Evolutionary conservation across 768 basidiomycete species (phyloP), one percentile per base, ranked within the genome.

Genomic region (Paxillus involutus): DNA sequence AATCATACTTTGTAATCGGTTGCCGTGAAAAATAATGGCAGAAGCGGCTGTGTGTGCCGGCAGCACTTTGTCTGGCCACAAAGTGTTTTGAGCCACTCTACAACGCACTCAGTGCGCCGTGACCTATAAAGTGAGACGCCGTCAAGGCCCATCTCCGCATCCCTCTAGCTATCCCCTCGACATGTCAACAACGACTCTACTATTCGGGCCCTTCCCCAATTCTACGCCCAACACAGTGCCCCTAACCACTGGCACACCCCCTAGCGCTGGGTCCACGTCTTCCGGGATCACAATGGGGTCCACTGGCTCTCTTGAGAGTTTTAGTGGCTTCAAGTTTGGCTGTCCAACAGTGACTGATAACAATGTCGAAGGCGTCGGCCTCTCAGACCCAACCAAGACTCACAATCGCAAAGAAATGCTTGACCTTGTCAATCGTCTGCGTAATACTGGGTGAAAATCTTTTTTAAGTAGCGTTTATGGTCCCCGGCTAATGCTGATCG

Each of bases 391-490:
- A 0, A 59, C 68, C 10, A 65, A 77, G n/a, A 70, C 76, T 0
- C 66, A 72, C 4, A 68, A 66, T 1, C 73, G 83, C 6, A 75
- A 79, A 5, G 71, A 67, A 13, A 78, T 86, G 74, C 71, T 88
- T 0, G 85, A 87, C 47, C 62, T 84, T 0, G 73, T 86, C 3
- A 85, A 87, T 51, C 78, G 78, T 1, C 64, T 88, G 0, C 83
- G 82, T 10, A 80, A 67, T 42, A 86, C 84, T 0, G 87, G 88
- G 87, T 85, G 54, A 12, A 71, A 21, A 6, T 33, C 10, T 12
- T 33, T 8, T 21, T 3, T 21, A 3, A 33, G 9, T 12, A 8
- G 7, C 3, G 26, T 41, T 50, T 53, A 1, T 52, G 19, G 16
- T 59, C 48, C 8, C 40, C 17, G 8, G n/a, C 30, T 47, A 24